Evolutionary conservation across 2,329 filamentous ascomycete genomes (phyloP).

Genomic region (Hypoxylon sp.): DNA sequence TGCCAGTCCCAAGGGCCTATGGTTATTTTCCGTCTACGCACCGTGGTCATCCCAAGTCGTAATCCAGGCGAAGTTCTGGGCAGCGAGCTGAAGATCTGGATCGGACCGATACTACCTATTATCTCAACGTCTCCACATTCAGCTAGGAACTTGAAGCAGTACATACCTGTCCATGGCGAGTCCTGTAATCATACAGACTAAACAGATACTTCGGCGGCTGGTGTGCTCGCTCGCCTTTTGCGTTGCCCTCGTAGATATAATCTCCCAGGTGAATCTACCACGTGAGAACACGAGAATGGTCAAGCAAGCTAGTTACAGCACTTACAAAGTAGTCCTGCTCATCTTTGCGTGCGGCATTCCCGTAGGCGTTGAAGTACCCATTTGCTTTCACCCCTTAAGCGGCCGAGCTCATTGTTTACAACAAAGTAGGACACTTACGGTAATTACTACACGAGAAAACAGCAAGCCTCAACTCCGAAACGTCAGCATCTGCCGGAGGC

Average conservation of each 20-base stretch:
- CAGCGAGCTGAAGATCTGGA: conserved; percentile 59
- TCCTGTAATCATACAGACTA: conserved; percentile 61
- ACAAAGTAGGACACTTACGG: conserved; percentile 45
- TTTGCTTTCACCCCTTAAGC: conserved; percentile 53
- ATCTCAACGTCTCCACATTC: conserved; percentile 4
- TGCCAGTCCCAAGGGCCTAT: background rate
- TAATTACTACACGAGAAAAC: conserved; percentile 57
- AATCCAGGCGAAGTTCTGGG: conserved; percentile 62
- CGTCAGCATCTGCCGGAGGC: conserved; percentile 50
- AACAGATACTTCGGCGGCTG: conserved; percentile 51
- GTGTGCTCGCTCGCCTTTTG: conserved; percentile 51
- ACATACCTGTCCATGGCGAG: conserved; percentile 57
- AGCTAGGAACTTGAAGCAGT: background rate
- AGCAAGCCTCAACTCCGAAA: conserved; percentile 52
- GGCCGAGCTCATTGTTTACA: background rate
- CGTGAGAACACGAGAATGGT: background rate
- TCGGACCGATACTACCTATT: conserved; percentile 59
- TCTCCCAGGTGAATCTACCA: conserved; percentile 58
- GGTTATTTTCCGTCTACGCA: conserved; percentile 39
- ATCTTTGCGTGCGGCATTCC: conserved; percentile 61
- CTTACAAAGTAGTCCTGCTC: conserved; percentile 64
- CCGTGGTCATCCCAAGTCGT: conserved; percentile 63
- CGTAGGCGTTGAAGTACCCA: conserved; percentile 65
- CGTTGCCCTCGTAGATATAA: conserved; percentile 75
- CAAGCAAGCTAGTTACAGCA: conserved; percentile 28